Conservation (phyloP, 306 rosid species). For the Castanea sativa region DNA sequence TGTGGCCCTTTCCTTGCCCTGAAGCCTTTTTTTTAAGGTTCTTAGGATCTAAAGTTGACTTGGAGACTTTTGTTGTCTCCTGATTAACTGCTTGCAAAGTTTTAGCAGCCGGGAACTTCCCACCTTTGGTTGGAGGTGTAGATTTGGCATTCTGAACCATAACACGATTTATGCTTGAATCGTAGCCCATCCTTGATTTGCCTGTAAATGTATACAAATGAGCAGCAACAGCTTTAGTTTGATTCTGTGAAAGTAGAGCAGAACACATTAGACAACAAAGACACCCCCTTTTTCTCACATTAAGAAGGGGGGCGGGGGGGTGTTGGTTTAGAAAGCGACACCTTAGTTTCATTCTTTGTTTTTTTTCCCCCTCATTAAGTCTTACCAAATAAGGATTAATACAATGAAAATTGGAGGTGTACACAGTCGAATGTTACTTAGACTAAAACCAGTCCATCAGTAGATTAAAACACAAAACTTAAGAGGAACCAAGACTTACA, state of each 20-base stretch:
- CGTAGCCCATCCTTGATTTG: constrained; percentile 23
- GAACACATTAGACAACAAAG: neutral
- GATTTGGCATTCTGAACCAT: constrained; percentile 18
- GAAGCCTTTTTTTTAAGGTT: constrained; percentile 26
- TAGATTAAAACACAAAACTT: neutral
- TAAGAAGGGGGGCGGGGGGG: neutral
- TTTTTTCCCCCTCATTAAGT: too few species aligned
- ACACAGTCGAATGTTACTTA: neutral
- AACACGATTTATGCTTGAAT: neutral
- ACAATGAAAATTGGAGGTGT: neutral
- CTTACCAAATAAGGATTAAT: neutral
- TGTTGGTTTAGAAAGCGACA: neutral
- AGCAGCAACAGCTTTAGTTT: neutral
- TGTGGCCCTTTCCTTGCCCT: constrained; percentile 25
- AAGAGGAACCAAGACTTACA: constrained; percentile 25
- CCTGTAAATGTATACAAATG: constrained; percentile 18
- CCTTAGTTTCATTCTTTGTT: neutral
- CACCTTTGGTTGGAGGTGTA: constrained; percentile 17
- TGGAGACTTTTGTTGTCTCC: constrained; percentile 17
- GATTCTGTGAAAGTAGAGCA: neutral
- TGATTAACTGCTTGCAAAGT: constrained; percentile 27
- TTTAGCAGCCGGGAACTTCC: constrained; percentile 29
- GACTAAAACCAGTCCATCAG: neutral
- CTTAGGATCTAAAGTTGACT: constrained; percentile 22
- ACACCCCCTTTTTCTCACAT: neutral